These are phyloP conservation scores for Globisporangium mamillatum DNA, from an alignment of 352 stramenopile genomes.

Conservation along the genomic window DNA sequence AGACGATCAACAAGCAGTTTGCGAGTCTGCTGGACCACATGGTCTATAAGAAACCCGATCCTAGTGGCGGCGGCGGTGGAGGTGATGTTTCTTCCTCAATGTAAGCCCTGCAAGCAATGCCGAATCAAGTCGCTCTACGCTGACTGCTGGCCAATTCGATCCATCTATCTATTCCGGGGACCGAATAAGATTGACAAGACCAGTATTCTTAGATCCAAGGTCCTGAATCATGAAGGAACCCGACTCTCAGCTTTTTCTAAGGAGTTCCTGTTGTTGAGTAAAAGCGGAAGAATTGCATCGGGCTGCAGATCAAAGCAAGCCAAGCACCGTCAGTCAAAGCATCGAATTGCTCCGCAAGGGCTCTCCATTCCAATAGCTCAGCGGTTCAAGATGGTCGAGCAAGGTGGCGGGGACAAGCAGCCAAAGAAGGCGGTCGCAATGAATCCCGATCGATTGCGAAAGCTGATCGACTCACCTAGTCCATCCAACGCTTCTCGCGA, in stretches of 20 bases:
- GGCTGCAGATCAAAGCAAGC: neutral
- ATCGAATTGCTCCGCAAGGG: no score
- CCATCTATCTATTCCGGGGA: neutral
- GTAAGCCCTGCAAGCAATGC: neutral
- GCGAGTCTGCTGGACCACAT: constrained; percentile 29
- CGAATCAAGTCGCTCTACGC: neutral
- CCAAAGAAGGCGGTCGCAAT: constrained; percentile 34
- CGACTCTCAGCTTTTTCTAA: neutral
- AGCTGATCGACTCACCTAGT: constrained; percentile 58
- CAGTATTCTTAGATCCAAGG: constrained; percentile 1
- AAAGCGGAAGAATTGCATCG: neutral
- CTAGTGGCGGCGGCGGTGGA: neutral
- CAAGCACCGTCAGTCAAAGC: neutral
- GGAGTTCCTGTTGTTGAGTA: neutral
- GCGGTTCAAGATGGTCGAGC: constrained; percentile 1
- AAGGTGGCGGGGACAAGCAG: constrained; percentile 23
- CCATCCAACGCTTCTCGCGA: constrained; percentile 35
- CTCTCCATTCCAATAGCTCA: neutral
- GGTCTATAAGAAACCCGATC: constrained; percentile 22
- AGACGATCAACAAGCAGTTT: constrained; percentile 53
- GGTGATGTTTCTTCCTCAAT: neutral
- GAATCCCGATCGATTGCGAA: constrained; percentile 51
- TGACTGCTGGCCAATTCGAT: neutral
- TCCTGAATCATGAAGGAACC: neutral
- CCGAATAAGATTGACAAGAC: neutral